phyloP scores from a whole-genome alignment of 2,329 filamentous ascomycete genomes.

The Thielaviopsis punctulata region DNA sequence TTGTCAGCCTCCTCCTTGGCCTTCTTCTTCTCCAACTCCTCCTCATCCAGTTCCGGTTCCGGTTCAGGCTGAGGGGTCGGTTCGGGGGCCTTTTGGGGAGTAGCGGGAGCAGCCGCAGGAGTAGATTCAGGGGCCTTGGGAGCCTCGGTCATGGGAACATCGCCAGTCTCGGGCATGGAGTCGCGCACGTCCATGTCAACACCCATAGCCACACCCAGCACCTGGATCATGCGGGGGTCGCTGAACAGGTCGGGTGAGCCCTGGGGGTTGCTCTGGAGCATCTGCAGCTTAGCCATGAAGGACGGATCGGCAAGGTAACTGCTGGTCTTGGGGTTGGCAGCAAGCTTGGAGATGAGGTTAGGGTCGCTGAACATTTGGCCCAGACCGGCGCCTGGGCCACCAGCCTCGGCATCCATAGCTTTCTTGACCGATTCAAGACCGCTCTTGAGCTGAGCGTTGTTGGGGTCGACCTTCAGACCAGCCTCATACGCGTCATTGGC shows the following conservation, averaged over 20 bases:
- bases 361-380: conserved; percentile 91
- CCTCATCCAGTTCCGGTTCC: conserved; percentile 60
- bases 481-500: conserved; percentile 84
- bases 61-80: conserved; percentile 43
- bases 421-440: conserved; percentile 72
- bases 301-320: conserved; percentile 59
- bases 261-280: conserved; percentile 64
- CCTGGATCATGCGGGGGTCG: conserved; percentile 83
- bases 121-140: conserved; percentile 22
- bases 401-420: conserved; percentile 51
- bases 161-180: conserved; percentile 28
- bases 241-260: conserved; percentile 64
- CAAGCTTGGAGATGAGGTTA: conserved; percentile 75
- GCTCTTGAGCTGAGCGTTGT: conserved; percentile 82
- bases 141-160: conserved; percentile 65
- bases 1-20: conserved; percentile 86
- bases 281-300: conserved; percentile 83
- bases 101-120: conserved; percentile 18
- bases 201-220: conserved; percentile 83
- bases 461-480: conserved; percentile 81
- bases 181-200: conserved; percentile 59
- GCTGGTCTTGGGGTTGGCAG: conserved; percentile 85
- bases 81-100: conserved; percentile 24
- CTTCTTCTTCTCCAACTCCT: conserved; percentile 67
- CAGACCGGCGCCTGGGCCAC: conserved; percentile 50